These are phyloP conservation scores for Cantharellus cinnabarinus DNA, from an alignment of 768 basidiomycete genomes.

Conservation along the genomic window DNA sequence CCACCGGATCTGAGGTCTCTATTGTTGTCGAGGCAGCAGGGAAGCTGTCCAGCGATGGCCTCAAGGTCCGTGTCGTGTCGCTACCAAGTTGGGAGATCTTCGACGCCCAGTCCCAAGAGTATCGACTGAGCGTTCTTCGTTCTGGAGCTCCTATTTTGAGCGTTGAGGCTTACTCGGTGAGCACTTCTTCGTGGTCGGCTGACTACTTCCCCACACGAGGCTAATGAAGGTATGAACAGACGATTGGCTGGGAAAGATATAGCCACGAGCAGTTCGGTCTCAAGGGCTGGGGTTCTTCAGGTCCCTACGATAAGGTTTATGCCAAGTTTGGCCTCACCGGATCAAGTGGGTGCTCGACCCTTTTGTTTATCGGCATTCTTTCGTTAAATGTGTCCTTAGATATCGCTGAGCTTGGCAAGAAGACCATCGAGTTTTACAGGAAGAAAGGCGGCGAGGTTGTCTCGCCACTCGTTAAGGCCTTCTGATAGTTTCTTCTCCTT, in stretches of 20 bases:
- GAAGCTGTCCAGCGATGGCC: conserved; percentile 53
- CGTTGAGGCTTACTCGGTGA: conserved; percentile 50
- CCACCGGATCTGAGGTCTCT: conserved; percentile 71
- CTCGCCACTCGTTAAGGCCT: conserved; percentile 63
- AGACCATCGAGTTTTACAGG: conserved; percentile 76
- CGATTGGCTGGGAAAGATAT: background rate
- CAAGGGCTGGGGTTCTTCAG: conserved; percentile 67
- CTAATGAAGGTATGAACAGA: background rate
- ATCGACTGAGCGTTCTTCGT: conserved; percentile 66
- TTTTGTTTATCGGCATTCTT: background rate
- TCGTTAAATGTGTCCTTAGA: conserved; percentile 19
- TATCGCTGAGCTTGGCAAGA: conserved; percentile 65
- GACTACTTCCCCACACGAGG: background rate
- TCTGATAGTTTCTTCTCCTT: conserved; percentile 12
- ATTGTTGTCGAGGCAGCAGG: conserved; percentile 76
- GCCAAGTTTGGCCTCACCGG: conserved; percentile 78
- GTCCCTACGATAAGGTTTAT: conserved; percentile 78
- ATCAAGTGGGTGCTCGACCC: conserved; percentile 27
- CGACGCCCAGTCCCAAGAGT: conserved; percentile 59
- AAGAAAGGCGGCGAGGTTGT: conserved; percentile 44
- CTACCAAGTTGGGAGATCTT: conserved; percentile 82
- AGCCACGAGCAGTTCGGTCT: conserved; percentile 43
- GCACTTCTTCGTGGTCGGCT: conserved; percentile 53
- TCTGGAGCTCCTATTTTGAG: conserved; percentile 80
- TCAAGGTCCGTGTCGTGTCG: conserved; percentile 68